Evolutionary conservation across 352 stramenopile species (phyloP).

Genomic region (Globisporangium nagaii): DNA sequence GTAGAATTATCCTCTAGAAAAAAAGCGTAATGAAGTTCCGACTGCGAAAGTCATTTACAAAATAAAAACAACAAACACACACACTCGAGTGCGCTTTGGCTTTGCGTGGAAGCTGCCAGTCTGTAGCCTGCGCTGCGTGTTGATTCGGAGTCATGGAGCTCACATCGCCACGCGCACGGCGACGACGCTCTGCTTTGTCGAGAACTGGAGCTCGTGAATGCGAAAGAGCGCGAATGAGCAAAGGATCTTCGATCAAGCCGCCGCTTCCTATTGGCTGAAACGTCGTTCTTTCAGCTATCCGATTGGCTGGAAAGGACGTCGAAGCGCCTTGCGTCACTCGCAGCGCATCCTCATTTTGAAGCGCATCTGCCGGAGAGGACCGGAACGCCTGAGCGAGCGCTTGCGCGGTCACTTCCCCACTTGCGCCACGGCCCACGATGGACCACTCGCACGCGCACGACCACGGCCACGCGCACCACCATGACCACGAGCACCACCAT

Average conservation of each 20-base stretch:
- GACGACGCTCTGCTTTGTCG: too few relatives aligned
- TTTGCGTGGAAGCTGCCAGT: background rate
- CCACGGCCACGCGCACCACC: slow-evolving; percentile 3
- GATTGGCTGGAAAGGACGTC: slow-evolving; percentile 12
- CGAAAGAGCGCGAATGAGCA: too few relatives aligned
- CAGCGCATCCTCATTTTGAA: background rate
- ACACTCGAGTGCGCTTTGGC: background rate
- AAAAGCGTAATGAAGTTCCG: slow-evolving; percentile 9
- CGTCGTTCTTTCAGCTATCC: background rate
- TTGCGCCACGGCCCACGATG: slow-evolving; percentile 1
- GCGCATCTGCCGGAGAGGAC: background rate
- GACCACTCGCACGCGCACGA: slow-evolving; percentile 17
- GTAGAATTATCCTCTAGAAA: slow-evolving; percentile 27
- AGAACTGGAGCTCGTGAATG: too few relatives aligned
- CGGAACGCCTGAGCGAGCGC: background rate
- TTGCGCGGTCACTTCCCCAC: background rate
- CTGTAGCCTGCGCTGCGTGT: too few relatives aligned
- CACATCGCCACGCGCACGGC: too few relatives aligned
- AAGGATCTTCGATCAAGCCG: too few relatives aligned
- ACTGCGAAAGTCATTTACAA: slow-evolving; percentile 6
- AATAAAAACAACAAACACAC: too few relatives aligned
- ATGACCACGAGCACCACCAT: slow-evolving; percentile 9
- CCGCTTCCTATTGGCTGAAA: background rate
- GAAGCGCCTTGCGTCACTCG: slow-evolving; percentile 4
- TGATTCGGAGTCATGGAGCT: too few relatives aligned